Conservation (phyloP, 1,284 basidiomycete genomes). For the Schizopora paradoxa region DNA sequence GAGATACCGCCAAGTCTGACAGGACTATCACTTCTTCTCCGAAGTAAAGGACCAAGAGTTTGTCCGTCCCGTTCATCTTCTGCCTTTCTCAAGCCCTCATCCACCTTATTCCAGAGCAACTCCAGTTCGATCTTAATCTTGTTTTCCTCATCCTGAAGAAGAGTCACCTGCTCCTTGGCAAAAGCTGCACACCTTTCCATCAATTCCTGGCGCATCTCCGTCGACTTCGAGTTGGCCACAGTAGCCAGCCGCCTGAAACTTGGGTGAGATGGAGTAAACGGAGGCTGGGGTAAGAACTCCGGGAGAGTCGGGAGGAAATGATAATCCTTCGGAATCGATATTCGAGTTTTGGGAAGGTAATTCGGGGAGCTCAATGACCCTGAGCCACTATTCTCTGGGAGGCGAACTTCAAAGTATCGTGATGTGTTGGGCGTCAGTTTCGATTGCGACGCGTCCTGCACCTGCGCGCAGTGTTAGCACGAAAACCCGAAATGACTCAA, state of each 20-base stretch:
- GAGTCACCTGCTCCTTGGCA: constrained; percentile 49
- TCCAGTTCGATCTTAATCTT: constrained; percentile 55
- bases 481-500: too few species aligned
- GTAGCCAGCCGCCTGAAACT: constrained; percentile 61
- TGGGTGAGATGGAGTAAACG: constrained; percentile 70
- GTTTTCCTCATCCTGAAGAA: constrained; percentile 52
- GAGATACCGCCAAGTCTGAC: not conserved
- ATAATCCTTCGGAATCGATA: too few species aligned
- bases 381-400: too few species aligned
- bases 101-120: constrained; percentile 55
- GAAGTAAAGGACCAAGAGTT: not conserved
- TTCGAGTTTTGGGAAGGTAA: too few species aligned
- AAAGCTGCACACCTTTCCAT: constrained; percentile 56
- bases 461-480: too few species aligned
- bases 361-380: too few species aligned
- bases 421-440: too few species aligned
- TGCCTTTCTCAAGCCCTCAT: constrained; percentile 42
- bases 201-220: constrained; percentile 46
- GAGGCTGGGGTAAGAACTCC: constrained; percentile 65
- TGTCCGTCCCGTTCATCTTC: constrained; percentile 35
- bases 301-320: constrained; percentile 44
- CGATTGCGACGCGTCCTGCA: too few species aligned
- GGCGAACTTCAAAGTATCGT: too few species aligned
- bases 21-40: constrained; percentile 12
- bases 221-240: constrained; percentile 46